Evolutionary conservation across 73 alveolate genomes (phyloP).

Genomic region (Symbiodinium natans): DNA sequence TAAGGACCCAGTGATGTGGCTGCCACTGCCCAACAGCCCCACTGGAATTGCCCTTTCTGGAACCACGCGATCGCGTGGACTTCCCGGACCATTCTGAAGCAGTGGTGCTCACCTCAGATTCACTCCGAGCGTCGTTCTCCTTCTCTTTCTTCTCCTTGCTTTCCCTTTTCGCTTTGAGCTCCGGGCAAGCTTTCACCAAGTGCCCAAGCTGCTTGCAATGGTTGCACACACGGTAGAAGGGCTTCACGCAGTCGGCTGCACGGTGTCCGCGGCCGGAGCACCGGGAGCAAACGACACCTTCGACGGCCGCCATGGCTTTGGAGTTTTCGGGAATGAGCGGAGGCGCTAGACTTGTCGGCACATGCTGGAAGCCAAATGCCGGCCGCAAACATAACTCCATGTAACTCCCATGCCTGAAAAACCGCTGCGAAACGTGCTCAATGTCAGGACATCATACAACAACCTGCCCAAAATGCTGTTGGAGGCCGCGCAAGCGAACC

Average conservation of each 20-base stretch:
- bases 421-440: no score
- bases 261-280: slow-evolving; percentile 21
- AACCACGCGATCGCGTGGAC: background rate
- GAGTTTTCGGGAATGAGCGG: no score
- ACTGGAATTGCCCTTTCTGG: background rate
- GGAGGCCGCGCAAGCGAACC: no score
- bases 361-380: no score
- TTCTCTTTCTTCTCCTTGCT: background rate
- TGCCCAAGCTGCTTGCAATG: slow-evolving; percentile 3
- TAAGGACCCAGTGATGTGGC: background rate
- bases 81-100: background rate
- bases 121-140: background rate
- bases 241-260: background rate
- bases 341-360: no score
- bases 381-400: no score
- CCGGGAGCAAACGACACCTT: background rate
- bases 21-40: background rate
- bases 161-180: background rate
- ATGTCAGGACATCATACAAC: no score
- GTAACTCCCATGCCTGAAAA: no score
- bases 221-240: background rate
- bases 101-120: background rate
- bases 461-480: no score
- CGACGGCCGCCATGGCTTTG: background rate
- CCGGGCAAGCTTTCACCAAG: background rate